These are phyloP conservation scores for Theileria sp. DNA, from an alignment of 169 alveolate species.

Conservation along the genomic window DNA sequence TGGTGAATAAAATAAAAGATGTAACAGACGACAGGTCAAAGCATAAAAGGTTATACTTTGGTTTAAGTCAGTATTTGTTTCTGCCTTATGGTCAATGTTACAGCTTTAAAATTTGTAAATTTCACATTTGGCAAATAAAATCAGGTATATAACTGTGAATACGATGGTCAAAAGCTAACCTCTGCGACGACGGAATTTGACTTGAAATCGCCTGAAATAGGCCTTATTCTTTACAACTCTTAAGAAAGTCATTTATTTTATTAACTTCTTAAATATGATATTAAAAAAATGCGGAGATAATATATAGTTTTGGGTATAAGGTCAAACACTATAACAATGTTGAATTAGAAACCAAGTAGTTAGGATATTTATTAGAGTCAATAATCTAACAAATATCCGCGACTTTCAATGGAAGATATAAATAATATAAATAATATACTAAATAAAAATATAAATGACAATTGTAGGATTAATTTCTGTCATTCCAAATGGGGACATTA, in stretches of 20 bases:
- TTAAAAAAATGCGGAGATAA: background rate
- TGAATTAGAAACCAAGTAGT: background rate
- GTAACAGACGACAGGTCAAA: slow-evolving; percentile 74
- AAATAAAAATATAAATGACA: background rate
- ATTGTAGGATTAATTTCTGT: background rate
- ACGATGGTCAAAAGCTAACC: slow-evolving; percentile 63
- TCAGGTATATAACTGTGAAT: background rate
- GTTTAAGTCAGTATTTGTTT: slow-evolving; percentile 35
- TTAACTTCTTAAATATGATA: background rate
- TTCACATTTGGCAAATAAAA: slow-evolving; percentile 5
- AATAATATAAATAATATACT: background rate
- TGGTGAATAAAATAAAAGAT: background rate
- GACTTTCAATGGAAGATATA: background rate
- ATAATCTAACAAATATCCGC: slow-evolving; percentile 6
- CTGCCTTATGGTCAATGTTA: slow-evolving; percentile 27
- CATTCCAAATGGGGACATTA: slow-evolving; percentile 6
- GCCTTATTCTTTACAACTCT: slow-evolving; percentile 96
- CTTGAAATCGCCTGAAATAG: slow-evolving; percentile 98
- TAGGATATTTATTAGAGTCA: background rate
- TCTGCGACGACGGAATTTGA: slow-evolving; percentile 98
- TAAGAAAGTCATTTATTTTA: slow-evolving; percentile 92
- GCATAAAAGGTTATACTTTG: slow-evolving; percentile 30
- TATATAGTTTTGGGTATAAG: background rate
- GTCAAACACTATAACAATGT: slow-evolving; percentile 15
- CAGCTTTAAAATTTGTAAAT: background rate